These are phyloP conservation scores for Gaultheria prostrata DNA, from an alignment of 148 eudicot species.

Conservation along the genomic window DNA sequence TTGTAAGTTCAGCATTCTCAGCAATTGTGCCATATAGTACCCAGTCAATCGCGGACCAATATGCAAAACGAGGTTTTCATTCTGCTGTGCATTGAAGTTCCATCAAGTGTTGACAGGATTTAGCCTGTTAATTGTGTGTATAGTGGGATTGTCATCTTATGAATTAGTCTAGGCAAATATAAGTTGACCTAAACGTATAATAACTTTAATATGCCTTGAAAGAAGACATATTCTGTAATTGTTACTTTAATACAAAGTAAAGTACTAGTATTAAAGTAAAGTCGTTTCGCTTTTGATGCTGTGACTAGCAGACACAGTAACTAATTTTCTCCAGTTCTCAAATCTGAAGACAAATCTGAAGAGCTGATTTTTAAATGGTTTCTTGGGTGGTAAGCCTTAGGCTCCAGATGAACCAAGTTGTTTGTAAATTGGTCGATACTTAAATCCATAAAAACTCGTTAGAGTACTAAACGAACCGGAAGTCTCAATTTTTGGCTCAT, in stretches of 20 bases:
- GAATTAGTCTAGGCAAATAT: no score
- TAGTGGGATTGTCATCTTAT: not conserved
- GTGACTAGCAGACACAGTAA: no score
- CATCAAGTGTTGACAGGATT: not conserved
- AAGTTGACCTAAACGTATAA: not conserved
- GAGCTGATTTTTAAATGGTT: not conserved
- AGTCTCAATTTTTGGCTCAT: no score
- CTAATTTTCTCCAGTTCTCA: not conserved
- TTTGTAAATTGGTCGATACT: no score
- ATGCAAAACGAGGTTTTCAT: not conserved
- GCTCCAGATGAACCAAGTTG: no score
- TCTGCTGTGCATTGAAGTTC: not conserved
- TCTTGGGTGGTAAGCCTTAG: no score
- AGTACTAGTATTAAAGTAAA: no score
- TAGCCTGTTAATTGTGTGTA: not conserved
- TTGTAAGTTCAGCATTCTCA: no score
- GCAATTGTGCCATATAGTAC: no score
- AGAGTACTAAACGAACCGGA: no score
- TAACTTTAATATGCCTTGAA: not conserved
- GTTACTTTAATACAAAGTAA: not conserved
- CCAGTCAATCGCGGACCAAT: no score
- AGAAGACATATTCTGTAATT: not conserved
- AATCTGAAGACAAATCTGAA: not conserved
- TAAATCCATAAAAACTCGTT: no score
- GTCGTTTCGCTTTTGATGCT: not conserved